Base-by-base conservation (phyloP, 495 filamentous ascomycete genomes). In the Daldinia decipiens region DNA sequence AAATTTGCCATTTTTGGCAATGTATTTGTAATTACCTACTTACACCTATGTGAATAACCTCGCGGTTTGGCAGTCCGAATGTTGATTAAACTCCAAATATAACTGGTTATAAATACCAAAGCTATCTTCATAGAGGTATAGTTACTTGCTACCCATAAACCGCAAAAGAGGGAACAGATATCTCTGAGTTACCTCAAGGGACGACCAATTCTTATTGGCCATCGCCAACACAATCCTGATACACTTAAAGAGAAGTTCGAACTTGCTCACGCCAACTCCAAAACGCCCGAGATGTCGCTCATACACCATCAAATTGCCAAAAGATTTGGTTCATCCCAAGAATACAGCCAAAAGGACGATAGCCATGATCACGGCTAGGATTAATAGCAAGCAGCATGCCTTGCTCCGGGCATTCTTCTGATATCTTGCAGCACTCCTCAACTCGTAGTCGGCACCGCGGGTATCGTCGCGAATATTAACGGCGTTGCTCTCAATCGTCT, bases 371-470 rank as follows among this genome's bases (percentile, higher is more conserved):
- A 98, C 86, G 9, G 90, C 91, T 77, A 99, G 77, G 55, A 99
- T 93, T n/a, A 99, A 76, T 65, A 99, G 79, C 77, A 99, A 83
- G 75, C 93, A 97, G 76, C 95, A 98, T 26, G 92, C 92, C 82
- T 95, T 97, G 78, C 91, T 93, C 71, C 95, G 83, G 26, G 95
- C 95, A 70, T 90, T 92, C 86, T 92, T 97, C 84, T 99, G 96
- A 78, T 98, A 94, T 69, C 92, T 81, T 62, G 89, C 92, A 27
- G 95, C 95, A 67, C 88, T 87, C 54, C 91, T 84, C 71, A 98
- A 80, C 84, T 99, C 94, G 51, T 87, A 79, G 78, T 96, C 92
- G 24, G 95, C 95, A 13, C 93, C 94, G 51, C 87, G 85, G 4
- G 93, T 96, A 73, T 94, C 89, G 34, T 88, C 87, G 59, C 88